Evolutionary conservation across 2,329 filamentous ascomycete genomes (phyloP).

Genomic region (Trematosphaeria pertusa): DNA sequence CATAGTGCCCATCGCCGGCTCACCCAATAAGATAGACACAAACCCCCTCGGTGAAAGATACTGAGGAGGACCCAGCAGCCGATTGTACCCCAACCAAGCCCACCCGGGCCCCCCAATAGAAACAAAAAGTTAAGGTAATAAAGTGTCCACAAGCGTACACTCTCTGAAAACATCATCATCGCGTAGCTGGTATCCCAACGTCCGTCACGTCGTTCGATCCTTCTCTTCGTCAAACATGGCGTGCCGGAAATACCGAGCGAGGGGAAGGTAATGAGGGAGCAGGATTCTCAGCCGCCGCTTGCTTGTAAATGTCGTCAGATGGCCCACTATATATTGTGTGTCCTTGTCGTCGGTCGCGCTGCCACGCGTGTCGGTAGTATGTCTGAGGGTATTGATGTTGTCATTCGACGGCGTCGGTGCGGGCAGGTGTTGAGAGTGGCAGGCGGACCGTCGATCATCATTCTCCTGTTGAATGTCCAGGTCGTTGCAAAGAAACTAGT

Average conservation of each 20-base stretch:
- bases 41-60: constrained; percentile 23
- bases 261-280: constrained; percentile 18
- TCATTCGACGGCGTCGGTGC: constrained; percentile 2
- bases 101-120: constrained; percentile 25
- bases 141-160: constrained; percentile 28
- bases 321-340: constrained; percentile 21
- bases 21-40: constrained; percentile 34
- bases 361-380: constrained; percentile 17
- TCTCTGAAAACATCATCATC: constrained; percentile 36
- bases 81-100: constrained; percentile 17
- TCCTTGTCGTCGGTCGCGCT: constrained; percentile 24
- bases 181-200: constrained; percentile 18
- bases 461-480: constrained; percentile 23
- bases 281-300: constrained; percentile 19
- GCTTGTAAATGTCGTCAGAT: constrained; percentile 24
- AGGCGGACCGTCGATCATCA: constrained; percentile 26
- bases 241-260: constrained; percentile 17
- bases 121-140: constrained; percentile 31
- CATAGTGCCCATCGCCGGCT: constrained; percentile 35
- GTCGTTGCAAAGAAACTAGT: constrained; percentile 33
- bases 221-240: constrained; percentile 36
- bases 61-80: constrained; percentile 15
- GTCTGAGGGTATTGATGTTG: neutral
- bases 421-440: constrained; percentile 12
- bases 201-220: constrained; percentile 37